phyloP scores from a whole-genome alignment of 345 rosid genomes.

The Citrus mangshanensis region DNA sequence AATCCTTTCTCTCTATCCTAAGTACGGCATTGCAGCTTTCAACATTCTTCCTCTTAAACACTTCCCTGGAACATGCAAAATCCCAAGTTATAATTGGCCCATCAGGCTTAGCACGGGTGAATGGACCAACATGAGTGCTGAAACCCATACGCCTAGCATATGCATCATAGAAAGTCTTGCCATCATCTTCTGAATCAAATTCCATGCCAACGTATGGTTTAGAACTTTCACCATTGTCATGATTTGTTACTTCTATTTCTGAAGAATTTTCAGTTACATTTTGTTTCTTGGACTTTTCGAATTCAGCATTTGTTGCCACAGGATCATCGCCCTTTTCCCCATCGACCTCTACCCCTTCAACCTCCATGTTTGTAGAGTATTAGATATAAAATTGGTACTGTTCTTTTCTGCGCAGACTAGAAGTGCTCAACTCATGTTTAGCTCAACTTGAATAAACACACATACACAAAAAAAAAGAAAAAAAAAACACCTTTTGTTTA shows the following conservation, averaged over 20 bases:
- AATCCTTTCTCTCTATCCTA: slow-evolving; percentile 53
- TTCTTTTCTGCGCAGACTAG: slow-evolving; percentile 4
- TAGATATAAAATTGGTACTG: not conserved
- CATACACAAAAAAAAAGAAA: not conserved
- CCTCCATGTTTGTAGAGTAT: slow-evolving; percentile 27
- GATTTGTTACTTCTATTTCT: slow-evolving; percentile 19
- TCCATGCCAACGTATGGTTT: slow-evolving; percentile 52
- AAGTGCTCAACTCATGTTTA: slow-evolving; percentile 19
- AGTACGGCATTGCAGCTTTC: slow-evolving; percentile 63
- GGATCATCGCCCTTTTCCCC: slow-evolving; percentile 19
- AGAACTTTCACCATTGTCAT: slow-evolving; percentile 25
- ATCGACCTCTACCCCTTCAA: slow-evolving; percentile 28
- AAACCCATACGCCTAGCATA: slow-evolving; percentile 54
- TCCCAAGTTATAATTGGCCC: slow-evolving; percentile 63
- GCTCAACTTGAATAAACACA: not conserved
- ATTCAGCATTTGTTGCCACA: slow-evolving; percentile 7
- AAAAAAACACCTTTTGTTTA: not conserved
- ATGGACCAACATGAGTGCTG: slow-evolving; percentile 49
- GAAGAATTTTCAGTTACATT: slow-evolving; percentile 21
- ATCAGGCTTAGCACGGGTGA: slow-evolving; percentile 51
- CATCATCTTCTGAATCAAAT: slow-evolving; percentile 56
- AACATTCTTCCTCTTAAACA: slow-evolving; percentile 46
- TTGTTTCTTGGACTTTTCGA: slow-evolving; percentile 15
- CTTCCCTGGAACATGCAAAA: slow-evolving; percentile 51
- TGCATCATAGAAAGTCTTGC: slow-evolving; percentile 43